A percentile compares a stretch with the other conserved stretches of the same genome.
phyloP scores from a whole-genome alignment of 352 stramenopile species.

The Poterioochromonas sp. region DNA sequence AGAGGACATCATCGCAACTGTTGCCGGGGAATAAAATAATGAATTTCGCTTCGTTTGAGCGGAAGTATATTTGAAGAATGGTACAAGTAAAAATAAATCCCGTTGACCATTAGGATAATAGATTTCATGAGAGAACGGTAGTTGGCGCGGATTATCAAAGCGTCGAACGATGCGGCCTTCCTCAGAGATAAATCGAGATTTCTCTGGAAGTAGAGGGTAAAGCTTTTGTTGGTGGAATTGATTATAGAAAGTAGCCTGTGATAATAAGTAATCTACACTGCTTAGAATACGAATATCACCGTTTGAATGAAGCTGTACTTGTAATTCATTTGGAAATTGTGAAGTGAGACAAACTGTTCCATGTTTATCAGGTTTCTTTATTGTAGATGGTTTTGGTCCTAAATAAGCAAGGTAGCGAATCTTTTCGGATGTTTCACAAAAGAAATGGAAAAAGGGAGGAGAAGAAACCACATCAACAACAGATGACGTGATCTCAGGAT shows the following conservation, averaged over 20 bases:
- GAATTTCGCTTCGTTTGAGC: too few relatives aligned
- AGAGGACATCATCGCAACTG: too few relatives aligned
- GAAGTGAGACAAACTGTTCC: constrained; percentile 4
- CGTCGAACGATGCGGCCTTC: background rate
- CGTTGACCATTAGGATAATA: too few relatives aligned
- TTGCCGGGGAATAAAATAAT: too few relatives aligned
- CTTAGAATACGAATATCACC: background rate
- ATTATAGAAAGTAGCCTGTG: background rate
- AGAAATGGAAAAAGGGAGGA: background rate
- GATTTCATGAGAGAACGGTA: too few relatives aligned
- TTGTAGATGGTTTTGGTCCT: background rate
- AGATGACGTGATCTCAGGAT: background rate
- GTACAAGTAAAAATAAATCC: too few relatives aligned
- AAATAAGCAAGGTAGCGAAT: background rate
- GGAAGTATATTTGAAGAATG: too few relatives aligned
- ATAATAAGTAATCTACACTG: background rate
- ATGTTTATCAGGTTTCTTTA: background rate
- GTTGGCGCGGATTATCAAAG: background rate
- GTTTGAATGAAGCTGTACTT: background rate
- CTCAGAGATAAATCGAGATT: background rate
- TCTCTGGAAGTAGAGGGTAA: background rate
- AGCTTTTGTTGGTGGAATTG: too few relatives aligned
- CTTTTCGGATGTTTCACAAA: background rate
- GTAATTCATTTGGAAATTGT: background rate
- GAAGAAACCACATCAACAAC: background rate